phyloP scores from a whole-genome alignment of 176 grass and related monocot species.

The Pharus latifolius region DNA sequence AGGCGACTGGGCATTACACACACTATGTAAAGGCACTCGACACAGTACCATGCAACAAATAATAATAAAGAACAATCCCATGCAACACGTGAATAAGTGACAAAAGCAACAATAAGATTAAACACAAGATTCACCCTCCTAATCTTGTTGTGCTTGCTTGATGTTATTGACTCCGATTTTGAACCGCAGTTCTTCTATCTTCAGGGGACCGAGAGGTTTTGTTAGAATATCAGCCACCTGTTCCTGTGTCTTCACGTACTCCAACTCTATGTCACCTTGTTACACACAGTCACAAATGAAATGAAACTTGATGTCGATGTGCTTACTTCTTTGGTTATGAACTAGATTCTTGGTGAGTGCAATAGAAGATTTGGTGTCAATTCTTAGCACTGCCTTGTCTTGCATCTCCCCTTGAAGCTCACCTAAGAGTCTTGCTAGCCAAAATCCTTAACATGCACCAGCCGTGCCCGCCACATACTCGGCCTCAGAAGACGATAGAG shows the following conservation, averaged over 20 bases:
- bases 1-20: too few relatives aligned
- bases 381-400: neutral
- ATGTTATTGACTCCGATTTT: too few relatives aligned
- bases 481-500: neutral
- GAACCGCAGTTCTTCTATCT: too few relatives aligned
- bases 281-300: neutral
- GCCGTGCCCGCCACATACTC: neutral
- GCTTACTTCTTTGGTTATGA: neutral
- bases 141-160: too few relatives aligned
- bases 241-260: neutral
- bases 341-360: neutral
- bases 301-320: neutral
- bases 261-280: neutral
- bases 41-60: too few relatives aligned
- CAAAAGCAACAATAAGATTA: too few relatives aligned
- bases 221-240: too few relatives aligned
- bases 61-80: too few relatives aligned
- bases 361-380: neutral
- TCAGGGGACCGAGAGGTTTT: too few relatives aligned
- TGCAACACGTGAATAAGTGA: too few relatives aligned
- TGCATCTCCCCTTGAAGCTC: neutral
- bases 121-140: too few relatives aligned
- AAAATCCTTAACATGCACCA: neutral
- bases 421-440: neutral
- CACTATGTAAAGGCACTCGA: too few relatives aligned